Base-by-base conservation (phyloP, 805 yeast species). In the Schwanniomyces sp. region DNA sequence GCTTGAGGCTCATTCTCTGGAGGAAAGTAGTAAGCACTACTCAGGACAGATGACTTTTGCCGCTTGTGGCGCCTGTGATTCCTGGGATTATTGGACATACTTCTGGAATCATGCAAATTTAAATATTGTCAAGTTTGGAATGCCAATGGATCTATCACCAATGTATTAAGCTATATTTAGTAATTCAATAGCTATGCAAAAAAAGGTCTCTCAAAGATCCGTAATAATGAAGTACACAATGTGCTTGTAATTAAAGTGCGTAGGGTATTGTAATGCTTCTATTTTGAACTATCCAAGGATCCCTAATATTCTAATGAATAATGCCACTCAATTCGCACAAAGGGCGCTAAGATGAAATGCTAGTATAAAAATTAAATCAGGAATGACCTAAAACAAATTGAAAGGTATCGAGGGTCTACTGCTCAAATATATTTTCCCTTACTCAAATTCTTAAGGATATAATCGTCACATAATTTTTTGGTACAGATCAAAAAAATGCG, bases 31-130 rank as follows among this genome's bases (percentile, higher is more conserved):
- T 62, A 67, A 29, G 64, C 62, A 8, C 58, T 52, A 52, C 59
- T 65, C 66, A 59, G 66, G 21, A 63, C 41, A 18, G 68, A 65
- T 47, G 70, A 65, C 49, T 69, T 69, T 57, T 67, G 73, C 45
- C 74, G 71, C 52, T 69, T 69, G 53, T 69, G 74, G 14, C 64
- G 46, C 44, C 56, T 53, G 40, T 50, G 30, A 44, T 49, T 54
- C 53, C 47, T 51, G 38, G 54, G 52, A 40, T 49, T 50, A 39
- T 54, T 52, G 42, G 58, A 42, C 59, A 56, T 56, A 34, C 36
- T 41, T 29, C 21, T 18, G 14, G 37, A 2, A 17, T 18, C 44
- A 41, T 41, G 25, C 21, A 37, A 37, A 37, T 37, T 9, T 11
- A 21, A 6, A 16, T 7, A 5, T 36, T 36, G 40, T 21, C 3